Base-by-base conservation (phyloP, 148 eudicot genomes). In the Mesembryanthemum crystallinum region DNA sequence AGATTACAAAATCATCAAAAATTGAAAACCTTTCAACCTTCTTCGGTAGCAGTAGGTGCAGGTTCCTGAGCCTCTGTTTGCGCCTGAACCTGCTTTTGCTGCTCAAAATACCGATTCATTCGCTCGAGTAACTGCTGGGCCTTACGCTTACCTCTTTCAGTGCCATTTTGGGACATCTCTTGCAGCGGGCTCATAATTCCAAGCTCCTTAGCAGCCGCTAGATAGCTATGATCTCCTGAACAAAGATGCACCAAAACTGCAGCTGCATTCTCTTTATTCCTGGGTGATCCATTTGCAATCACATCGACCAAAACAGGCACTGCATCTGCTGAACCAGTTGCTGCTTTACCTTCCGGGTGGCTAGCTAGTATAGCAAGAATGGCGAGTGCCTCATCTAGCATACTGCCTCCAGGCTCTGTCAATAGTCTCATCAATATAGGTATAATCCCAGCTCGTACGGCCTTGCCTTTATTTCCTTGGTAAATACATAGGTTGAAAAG, bases 401-500 rank as follows among this genome's bases (percentile, higher is more conserved):
- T 95, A 47, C 82, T 84, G 60, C 92, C 91, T 75, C 88, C 90
- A 35, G 87, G 86, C 73, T 95, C 94, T 1, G 92, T 92, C 24
- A 92, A 81, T n/a, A 95, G 85, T 64, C 78, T 77, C 92, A 95
- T 87, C 64, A 95, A 79, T 18, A 88, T 87, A 28, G 96, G 91
- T 5, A 95, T 83, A 17, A 95, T 88, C 29, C 97, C 92, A 7
- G 98, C 92, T 84, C 98, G 85, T 47, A 95, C 88, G 11, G 96
- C 97, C 78, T 87, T 89, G 37, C 97, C 97, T 73, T 92, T 95
- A 81, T 95, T 95, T 15, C 97, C 98, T 81, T 92, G 98, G 87
- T 82, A 92, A 66, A 92, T 94, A 82, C 97, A 90, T 58, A 94
- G 73, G 81, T 92, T 94, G 80, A 94, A 94, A 12, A 94, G 85